A percentile compares a stretch with the other conserved stretches of the same genome.
phyloP scores from a whole-genome alignment of 148 eudicot species.

The Agrostemma githago region DNA sequence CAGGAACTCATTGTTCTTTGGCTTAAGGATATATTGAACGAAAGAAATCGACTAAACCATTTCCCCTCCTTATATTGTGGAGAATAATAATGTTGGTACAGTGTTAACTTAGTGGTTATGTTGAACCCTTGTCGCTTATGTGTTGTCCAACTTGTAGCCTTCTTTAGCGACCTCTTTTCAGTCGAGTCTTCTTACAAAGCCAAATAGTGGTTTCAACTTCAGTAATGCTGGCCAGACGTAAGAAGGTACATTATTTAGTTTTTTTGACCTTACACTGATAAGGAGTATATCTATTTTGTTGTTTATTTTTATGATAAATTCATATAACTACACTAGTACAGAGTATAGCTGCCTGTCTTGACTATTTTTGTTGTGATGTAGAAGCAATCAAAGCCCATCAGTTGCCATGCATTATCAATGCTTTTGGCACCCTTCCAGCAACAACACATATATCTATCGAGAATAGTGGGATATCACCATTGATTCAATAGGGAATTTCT shows the following conservation, averaged over 20 bases:
- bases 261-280: neutral
- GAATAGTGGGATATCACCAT: slow-evolving; percentile 63
- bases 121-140: neutral
- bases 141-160: slow-evolving; percentile 43
- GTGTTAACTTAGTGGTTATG: neutral
- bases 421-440: slow-evolving; percentile 90
- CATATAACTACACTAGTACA: neutral
- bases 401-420: slow-evolving; percentile 60
- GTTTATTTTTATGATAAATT: neutral
- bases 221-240: slow-evolving; percentile 55
- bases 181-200: slow-evolving; percentile 51
- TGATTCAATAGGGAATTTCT: slow-evolving; percentile 91
- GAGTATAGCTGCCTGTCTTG: neutral
- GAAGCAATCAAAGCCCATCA: slow-evolving; percentile 56
- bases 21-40: too few species aligned
- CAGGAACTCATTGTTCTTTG: too few species aligned
- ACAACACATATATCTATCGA: slow-evolving; percentile 91
- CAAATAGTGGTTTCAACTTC: slow-evolving; percentile 52
- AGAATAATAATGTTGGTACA: too few species aligned
- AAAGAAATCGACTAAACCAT: too few species aligned
- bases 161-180: slow-evolving; percentile 63
- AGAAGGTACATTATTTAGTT: slow-evolving; percentile 33
- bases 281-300: neutral
- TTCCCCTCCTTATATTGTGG: too few species aligned
- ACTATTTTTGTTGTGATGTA: slow-evolving; percentile 10